A percentile compares a stretch with the other conserved stretches of the same genome.
phyloP scores from a whole-genome alignment of 768 basidiomycete species.

The Pleurotus djamor region DNA sequence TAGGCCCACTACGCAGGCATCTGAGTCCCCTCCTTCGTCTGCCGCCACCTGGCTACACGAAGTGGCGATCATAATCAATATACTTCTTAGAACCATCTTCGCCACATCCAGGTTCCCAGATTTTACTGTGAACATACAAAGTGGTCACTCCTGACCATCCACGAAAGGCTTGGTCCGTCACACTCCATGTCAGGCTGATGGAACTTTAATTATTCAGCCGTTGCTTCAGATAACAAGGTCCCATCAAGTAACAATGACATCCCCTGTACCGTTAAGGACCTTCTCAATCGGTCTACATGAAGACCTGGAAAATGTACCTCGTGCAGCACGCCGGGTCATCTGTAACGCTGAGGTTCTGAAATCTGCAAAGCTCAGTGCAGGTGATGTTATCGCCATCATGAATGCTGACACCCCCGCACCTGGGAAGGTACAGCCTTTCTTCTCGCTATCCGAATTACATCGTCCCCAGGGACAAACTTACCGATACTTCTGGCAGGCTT shows the following conservation, averaged over 20 bases:
- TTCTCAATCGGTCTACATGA: slow-evolving; percentile 39
- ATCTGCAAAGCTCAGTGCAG: slow-evolving; percentile 58
- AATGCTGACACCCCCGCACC: slow-evolving; percentile 24
- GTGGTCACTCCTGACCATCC: too few relatives aligned
- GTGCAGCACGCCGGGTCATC: slow-evolving; percentile 61
- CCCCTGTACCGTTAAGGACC: slow-evolving; percentile 24
- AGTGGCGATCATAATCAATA: too few relatives aligned
- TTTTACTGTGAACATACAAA: too few relatives aligned
- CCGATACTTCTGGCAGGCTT: slow-evolving; percentile 37
- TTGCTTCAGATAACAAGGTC: neutral
- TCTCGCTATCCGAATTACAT: slow-evolving; percentile 1
- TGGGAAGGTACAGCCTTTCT: slow-evolving; percentile 21
- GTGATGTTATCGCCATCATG: slow-evolving; percentile 63
- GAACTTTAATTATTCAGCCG: neutral
- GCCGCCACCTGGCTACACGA: too few relatives aligned
- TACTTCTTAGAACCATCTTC: too few relatives aligned
- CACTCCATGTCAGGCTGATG: neutral
- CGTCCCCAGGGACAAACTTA: slow-evolving; percentile 11
- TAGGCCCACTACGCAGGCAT: too few relatives aligned
- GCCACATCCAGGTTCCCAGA: too few relatives aligned
- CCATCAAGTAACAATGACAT: slow-evolving; percentile 8
- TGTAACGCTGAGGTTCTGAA: slow-evolving; percentile 64
- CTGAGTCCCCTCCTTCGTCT: too few relatives aligned
- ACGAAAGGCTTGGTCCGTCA: too few relatives aligned
- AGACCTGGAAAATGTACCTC: slow-evolving; percentile 34